Evolutionary conservation across 805 yeast species (phyloP), one percentile per base, ranked within the genome.

Genomic region (Lachancea kluyveri): DNA sequence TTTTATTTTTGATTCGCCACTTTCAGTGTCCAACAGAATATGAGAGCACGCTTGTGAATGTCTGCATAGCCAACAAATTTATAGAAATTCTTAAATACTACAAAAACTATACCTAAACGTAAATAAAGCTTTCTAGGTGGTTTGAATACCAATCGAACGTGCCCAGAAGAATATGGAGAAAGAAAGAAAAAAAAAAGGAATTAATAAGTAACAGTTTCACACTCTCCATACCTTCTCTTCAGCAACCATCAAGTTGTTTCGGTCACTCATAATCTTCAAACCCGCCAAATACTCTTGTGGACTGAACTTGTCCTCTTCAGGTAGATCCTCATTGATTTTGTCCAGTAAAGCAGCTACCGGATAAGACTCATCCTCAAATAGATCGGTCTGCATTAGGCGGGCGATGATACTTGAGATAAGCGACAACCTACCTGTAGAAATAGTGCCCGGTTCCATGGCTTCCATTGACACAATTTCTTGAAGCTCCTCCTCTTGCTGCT

Each of bases 371-470:
- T 65, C 69, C 13, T 64, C 67, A 35, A 64, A 68, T 4, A 65
- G 35, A 13, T 59, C 64, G 4, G 68, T 58, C 34, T 65, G 65
- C 46, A 71, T 59, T 25, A 74, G 55, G 15, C 53, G 56, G 1
- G 79, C 75, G 13, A 72, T 61, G 8, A 65, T 53, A 37, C 65
- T 61, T 13, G 68, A 65, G 46, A 76, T 67, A 18, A 52, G 46
- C n/a, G 59, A 62, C 31, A 65, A 59, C 42, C 85, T 64, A 12
- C 68, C 62, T 2, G 67, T 65, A 3, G 82, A 73, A 12, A 77
- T 64, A 7, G 55, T 56, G 8, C 64, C 67, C 14, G 44, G 37
- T 18, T 42, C 50, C 25, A 31, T 38, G 17, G 37, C 41, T 24
- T 46, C 46, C 24, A 41, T 35, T 4, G 50, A 33, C 8, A 21